Percentiles rank a stretch among this genome's conserved stretches.
phyloP scores from a whole-genome alignment of 2,329 filamentous ascomycete species.

The Aaosphaeria arxii region DNA sequence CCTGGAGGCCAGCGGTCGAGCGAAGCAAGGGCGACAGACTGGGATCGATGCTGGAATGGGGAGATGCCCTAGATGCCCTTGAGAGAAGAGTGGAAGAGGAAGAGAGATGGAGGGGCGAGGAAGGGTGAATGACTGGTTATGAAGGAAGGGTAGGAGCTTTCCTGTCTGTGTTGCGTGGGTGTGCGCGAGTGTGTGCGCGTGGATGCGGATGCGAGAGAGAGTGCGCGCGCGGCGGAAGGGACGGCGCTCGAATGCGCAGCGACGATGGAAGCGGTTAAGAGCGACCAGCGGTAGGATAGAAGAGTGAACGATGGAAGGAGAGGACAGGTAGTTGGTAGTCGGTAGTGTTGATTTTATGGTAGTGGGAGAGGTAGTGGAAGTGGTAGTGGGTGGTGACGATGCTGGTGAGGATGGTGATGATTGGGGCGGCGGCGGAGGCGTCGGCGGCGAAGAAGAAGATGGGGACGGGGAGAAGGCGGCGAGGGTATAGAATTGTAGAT shows the following conservation, averaged over 20 bases:
- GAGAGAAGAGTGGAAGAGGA: not conserved
- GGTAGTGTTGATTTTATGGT: too few relatives aligned
- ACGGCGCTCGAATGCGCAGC: not conserved
- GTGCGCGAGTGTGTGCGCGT: not conserved
- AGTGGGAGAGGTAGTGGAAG: too few relatives aligned
- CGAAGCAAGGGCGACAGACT: slow-evolving; percentile 31
- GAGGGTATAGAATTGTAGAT: too few relatives aligned
- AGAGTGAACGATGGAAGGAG: too few relatives aligned
- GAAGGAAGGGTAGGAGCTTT: not conserved
- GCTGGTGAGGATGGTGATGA: too few relatives aligned
- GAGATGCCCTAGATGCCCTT: too few relatives aligned
- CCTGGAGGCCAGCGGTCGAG: slow-evolving; percentile 12
- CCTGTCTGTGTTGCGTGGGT: not conserved
- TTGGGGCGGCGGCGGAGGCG: too few relatives aligned
- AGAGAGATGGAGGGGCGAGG: not conserved
- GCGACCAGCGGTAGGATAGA: too few relatives aligned
- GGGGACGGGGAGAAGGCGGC: too few relatives aligned
- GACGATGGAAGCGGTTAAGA: not conserved
- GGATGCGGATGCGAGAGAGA: not conserved
- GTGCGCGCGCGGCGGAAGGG: not conserved
- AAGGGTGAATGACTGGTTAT: not conserved
- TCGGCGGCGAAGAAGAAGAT: too few relatives aligned
- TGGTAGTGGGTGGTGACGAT: too few relatives aligned
- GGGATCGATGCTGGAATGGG: slow-evolving; percentile 11
- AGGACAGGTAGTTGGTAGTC: too few relatives aligned